A percentile compares a stretch with the other conserved stretches of the same genome.
phyloP scores from a whole-genome alignment of 1,284 basidiomycete genomes.

The Veloboletus limbatus region DNA sequence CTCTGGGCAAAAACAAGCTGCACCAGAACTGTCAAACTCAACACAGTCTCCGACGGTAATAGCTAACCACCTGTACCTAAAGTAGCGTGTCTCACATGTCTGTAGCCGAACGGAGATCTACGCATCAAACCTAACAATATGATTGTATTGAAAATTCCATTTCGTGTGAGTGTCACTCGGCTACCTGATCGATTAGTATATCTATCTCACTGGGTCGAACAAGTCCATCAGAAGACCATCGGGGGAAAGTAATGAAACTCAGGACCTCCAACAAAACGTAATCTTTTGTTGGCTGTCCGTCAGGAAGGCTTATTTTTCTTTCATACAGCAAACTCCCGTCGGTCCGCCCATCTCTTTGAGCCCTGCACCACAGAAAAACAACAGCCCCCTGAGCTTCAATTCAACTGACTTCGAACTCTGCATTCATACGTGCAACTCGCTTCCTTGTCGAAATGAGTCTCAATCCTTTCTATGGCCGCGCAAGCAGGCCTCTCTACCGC shows the following conservation, averaged over 20 bases:
- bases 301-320: not conserved
- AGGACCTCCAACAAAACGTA: slow-evolving; percentile 14
- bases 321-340: slow-evolving; percentile 3
- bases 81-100: slow-evolving; percentile 9
- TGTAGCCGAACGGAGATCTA: slow-evolving; percentile 11
- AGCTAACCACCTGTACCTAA: not conserved
- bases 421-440: slow-evolving; percentile 27
- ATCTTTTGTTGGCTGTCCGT: slow-evolving; percentile 3
- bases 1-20: not conserved
- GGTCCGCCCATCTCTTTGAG: not conserved
- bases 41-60: slow-evolving; percentile 15
- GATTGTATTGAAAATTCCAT: slow-evolving; percentile 28
- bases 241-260: slow-evolving; percentile 4
- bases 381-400: not conserved
- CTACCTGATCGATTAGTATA: not conserved
- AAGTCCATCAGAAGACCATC: slow-evolving; percentile 13
- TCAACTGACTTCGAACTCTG: slow-evolving; percentile 25
- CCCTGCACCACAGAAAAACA: slow-evolving; percentile 7
- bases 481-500: slow-evolving; percentile 24
- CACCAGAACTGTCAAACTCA: not conserved
- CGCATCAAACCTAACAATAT: slow-evolving; percentile 20
- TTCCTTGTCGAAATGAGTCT: slow-evolving; percentile 30
- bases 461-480: slow-evolving; percentile 28
- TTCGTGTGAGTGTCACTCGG: slow-evolving; percentile 16
- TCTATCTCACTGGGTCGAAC: slow-evolving; percentile 8